Conservation (phyloP, 805 yeast genomes). For the Saturnispora quitensis region DNA sequence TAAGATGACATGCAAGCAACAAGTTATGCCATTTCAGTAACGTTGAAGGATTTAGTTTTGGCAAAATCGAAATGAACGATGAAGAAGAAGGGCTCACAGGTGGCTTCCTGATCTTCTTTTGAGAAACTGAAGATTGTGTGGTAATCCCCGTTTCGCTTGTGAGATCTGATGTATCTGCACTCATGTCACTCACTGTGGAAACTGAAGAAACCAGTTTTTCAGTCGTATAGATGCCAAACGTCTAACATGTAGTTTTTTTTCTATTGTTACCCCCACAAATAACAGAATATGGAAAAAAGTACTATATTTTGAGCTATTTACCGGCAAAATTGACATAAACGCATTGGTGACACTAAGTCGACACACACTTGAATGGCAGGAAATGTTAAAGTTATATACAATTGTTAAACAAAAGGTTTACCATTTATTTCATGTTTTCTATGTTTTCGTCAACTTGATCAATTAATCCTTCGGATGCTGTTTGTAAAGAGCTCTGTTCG, state of each 20-base stretch:
- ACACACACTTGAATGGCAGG: no score
- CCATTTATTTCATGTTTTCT: background rate
- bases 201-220: background rate
- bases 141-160: background rate
- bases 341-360: background rate
- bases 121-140: background rate
- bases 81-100: conserved; percentile 2
- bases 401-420: background rate
- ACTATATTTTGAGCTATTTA: background rate
- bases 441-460: background rate
- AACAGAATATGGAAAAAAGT: background rate
- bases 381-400: background rate
- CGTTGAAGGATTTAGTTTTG: conserved; percentile 21
- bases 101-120: background rate
- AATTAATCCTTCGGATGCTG: background rate
- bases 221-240: background rate
- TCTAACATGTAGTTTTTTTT: background rate
- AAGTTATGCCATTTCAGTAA: conserved; percentile 17
- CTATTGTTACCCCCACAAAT: background rate
- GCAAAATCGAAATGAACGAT: background rate
- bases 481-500: background rate
- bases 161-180: background rate
- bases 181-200: background rate
- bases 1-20: conserved; percentile 4
- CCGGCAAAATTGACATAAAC: background rate